Conservation (phyloP, 176 grass and related monocot species). For the Juncus inflexus region DNA sequence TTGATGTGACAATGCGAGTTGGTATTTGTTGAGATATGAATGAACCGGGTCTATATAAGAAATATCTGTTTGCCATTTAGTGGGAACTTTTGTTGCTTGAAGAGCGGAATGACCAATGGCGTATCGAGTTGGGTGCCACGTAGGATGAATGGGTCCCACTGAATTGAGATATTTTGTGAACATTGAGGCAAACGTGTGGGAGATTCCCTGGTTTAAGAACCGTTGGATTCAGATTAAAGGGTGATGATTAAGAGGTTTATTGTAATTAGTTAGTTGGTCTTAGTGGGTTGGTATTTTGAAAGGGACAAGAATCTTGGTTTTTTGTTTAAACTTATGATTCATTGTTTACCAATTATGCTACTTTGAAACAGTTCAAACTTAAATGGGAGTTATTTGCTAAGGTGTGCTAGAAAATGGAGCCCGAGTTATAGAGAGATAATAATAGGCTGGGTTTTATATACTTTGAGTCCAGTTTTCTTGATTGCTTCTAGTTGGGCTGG, state of each 20-base stretch:
- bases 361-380: too few relatives aligned
- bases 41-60: not conserved
- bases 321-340: too few relatives aligned
- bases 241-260: constrained; percentile 2
- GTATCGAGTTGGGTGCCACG: constrained; percentile 37
- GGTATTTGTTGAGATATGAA: not conserved
- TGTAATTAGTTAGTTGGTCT: not conserved
- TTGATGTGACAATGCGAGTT: too few relatives aligned
- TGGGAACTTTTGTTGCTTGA: constrained; percentile 34
- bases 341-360: too few relatives aligned
- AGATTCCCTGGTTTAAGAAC: not conserved
- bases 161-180: constrained; percentile 44
- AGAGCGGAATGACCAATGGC: constrained; percentile 51
- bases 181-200: not conserved
- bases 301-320: too few relatives aligned
- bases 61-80: not conserved
- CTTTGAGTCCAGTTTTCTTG: too few relatives aligned
- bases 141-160: constrained; percentile 20
- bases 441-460: too few relatives aligned
- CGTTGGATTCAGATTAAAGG: constrained; percentile 19
- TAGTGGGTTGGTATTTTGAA: too few relatives aligned
- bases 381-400: too few relatives aligned
- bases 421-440: too few relatives aligned
- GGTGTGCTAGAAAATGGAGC: too few relatives aligned
- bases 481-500: too few relatives aligned